Conservation (phyloP, 768 basidiomycete species). For the Lyophyllum decastes region DNA sequence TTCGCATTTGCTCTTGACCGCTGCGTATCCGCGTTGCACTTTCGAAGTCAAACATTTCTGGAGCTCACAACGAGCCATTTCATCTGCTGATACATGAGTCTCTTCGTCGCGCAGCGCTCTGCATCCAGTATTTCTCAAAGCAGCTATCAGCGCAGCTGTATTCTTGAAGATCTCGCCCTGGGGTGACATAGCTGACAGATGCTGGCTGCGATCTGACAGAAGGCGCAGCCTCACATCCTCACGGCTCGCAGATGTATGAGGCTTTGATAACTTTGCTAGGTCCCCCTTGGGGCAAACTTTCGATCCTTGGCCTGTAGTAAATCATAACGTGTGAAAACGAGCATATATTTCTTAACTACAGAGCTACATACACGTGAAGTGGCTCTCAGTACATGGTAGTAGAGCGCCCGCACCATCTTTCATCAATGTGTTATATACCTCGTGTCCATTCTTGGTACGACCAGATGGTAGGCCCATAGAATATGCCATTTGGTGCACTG, state of each 20-base stretch:
- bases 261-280: neutral
- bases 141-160: neutral
- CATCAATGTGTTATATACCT: slow-evolving; percentile 4
- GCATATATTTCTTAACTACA: neutral
- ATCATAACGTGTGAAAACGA: neutral
- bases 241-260: slow-evolving; percentile 12
- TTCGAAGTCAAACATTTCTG: neutral
- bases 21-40: neutral
- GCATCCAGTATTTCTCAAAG: neutral
- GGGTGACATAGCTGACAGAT: neutral
- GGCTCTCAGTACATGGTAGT: slow-evolving; percentile 14
- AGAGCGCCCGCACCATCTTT: neutral
- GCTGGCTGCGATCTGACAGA: neutral
- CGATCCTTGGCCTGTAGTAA: slow-evolving; percentile 16
- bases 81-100: neutral
- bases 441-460: slow-evolving; percentile 1
- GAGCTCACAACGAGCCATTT: neutral
- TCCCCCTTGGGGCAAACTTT: slow-evolving; percentile 17
- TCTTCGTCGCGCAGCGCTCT: neutral
- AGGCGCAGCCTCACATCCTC: slow-evolving; percentile 2
- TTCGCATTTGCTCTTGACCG: neutral
- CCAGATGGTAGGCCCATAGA: slow-evolving; percentile 14
- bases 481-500: slow-evolving; percentile 15
- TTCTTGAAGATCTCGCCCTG: neutral
- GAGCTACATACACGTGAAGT: slow-evolving; percentile 18